These are phyloP conservation scores for Xerocomellus chrysenteron DNA, from an alignment of 768 basidiomycete species.

Conservation along the genomic window DNA sequence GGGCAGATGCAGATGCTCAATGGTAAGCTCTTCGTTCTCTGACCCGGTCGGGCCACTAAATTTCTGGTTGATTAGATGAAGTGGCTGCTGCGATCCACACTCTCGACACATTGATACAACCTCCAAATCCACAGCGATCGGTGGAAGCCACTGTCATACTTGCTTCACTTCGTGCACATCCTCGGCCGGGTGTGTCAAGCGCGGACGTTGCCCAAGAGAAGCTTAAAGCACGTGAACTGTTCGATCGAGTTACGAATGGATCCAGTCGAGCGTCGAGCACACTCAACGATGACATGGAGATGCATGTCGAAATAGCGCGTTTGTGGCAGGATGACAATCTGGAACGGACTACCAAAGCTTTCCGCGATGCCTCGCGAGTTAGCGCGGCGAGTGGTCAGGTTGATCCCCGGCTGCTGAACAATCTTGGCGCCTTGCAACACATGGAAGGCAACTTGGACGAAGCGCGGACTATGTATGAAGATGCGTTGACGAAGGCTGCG, in stretches of 20 bases:
- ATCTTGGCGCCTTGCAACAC: constrained; percentile 74
- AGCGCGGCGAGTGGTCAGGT: constrained; percentile 48
- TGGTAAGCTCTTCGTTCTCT: constrained; percentile 46
- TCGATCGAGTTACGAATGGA: constrained; percentile 57
- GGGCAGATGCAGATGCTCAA: constrained; percentile 86
- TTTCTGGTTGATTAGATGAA: constrained; percentile 55
- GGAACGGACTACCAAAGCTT: constrained; percentile 69
- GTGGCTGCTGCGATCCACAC: constrained; percentile 83
- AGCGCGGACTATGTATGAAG: constrained; percentile 69
- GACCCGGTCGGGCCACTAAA: neutral
- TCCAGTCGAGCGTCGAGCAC: constrained; percentile 44
- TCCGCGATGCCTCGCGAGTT: constrained; percentile 70
- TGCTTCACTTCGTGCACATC: constrained; percentile 82
- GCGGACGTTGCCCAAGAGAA: constrained; percentile 74
- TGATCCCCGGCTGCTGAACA: constrained; percentile 76
- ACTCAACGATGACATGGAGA: constrained; percentile 76
- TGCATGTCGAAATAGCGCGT: constrained; percentile 88
- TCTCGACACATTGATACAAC: constrained; percentile 72
- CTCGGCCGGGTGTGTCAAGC: constrained; percentile 75
- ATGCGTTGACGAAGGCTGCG: constrained; percentile 61
- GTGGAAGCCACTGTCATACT: constrained; percentile 87
- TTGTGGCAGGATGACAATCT: constrained; percentile 83
- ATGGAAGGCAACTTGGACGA: constrained; percentile 58
- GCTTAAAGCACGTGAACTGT: constrained; percentile 73
- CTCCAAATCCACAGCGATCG: constrained; percentile 61